Evolutionary conservation across 2,329 filamentous ascomycete genomes (phyloP).

Genomic region (Capronia coronata): DNA sequence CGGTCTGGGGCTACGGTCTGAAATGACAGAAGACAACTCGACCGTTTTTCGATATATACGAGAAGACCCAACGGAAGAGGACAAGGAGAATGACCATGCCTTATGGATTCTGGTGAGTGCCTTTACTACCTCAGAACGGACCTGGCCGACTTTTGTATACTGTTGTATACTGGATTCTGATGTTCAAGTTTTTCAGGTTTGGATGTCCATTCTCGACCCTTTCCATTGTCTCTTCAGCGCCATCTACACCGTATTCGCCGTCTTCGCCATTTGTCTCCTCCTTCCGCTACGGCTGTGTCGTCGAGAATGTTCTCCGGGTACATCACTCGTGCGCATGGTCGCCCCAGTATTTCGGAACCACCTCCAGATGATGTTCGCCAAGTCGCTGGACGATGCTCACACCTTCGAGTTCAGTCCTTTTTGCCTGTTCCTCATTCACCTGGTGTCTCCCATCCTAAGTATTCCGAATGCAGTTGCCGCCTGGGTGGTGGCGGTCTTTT

Average conservation of each 20-base stretch:
- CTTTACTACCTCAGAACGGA: neutral
- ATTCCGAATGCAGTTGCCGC: conserved; percentile 51
- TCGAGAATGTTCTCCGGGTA: conserved; percentile 36
- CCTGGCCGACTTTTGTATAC: neutral
- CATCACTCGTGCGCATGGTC: conserved; percentile 24
- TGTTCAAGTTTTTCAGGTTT: conserved; percentile 28
- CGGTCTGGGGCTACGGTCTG: conserved; percentile 10
- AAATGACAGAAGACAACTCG: conserved; percentile 22
- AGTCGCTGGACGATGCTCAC: conserved; percentile 28
- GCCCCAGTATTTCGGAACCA: conserved; percentile 25
- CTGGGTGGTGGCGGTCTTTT: conserved; percentile 57
- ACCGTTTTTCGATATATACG: conserved; percentile 23
- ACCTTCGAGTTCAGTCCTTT: conserved; percentile 34
- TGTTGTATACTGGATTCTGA: neutral
- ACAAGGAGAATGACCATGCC: conserved; percentile 36
- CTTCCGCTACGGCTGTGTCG: conserved; percentile 52
- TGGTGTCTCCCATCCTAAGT: conserved; percentile 52
- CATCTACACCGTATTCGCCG: conserved; percentile 49
- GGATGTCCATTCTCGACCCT: conserved; percentile 42
- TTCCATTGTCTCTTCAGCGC: conserved; percentile 49
- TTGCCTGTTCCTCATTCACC: conserved; percentile 47
- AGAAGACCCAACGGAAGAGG: conserved; percentile 28
- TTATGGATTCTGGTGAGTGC: conserved; percentile 39
- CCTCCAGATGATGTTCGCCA: conserved; percentile 26
- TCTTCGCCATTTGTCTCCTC: conserved; percentile 47